Evolutionary conservation across 257 asterid species (phyloP), one percentile per base, ranked within the genome.

Genomic region (Nicotiana undulata): DNA sequence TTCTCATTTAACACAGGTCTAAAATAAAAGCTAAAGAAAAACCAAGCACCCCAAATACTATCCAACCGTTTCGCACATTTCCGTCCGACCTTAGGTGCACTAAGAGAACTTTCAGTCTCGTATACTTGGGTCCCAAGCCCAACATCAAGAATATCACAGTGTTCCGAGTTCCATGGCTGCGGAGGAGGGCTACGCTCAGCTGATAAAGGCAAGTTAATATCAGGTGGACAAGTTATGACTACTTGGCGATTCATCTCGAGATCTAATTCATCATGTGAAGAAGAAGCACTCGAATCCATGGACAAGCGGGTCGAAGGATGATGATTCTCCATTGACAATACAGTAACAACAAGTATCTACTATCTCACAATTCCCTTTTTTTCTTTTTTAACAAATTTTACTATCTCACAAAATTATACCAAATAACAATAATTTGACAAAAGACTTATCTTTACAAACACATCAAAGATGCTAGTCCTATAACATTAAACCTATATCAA

Each of bases 31-130:
- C 89, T 93, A 86, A 95, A 95, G 90, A 95, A 95, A 79, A 95
- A 88, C 99, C 99, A 95, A 58, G 99, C 99, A 46, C 97, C 99
- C 99, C 99, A 95, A 22, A 93, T 93, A 86, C 97, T 92, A 80
- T 95, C 97, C 3, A 86, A 92, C 80, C 99, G 85, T 88, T 95
- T 95, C 0, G 92, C 87, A 63, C 90, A 89, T 85, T 95, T 95
- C 82, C 89, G 86, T 13, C 91, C 97, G 3, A 82, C 84, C 75
- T 95, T 95, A 4, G 97, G 90, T n/a, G 80, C 91, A 61, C 61
- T 76, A 1, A 90, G 87, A 70, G 87, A 92, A 75, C 86, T 86
- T 80, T 93, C 97, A 0, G 93, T 86, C 74, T 91, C 97, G 11
- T 90, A 90, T 6, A 91, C 81, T 77, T 94, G 97, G 44, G 91